Conservation (phyloP, 2,329 filamentous ascomycete genomes). For the Cytospora schulzeri region DNA sequence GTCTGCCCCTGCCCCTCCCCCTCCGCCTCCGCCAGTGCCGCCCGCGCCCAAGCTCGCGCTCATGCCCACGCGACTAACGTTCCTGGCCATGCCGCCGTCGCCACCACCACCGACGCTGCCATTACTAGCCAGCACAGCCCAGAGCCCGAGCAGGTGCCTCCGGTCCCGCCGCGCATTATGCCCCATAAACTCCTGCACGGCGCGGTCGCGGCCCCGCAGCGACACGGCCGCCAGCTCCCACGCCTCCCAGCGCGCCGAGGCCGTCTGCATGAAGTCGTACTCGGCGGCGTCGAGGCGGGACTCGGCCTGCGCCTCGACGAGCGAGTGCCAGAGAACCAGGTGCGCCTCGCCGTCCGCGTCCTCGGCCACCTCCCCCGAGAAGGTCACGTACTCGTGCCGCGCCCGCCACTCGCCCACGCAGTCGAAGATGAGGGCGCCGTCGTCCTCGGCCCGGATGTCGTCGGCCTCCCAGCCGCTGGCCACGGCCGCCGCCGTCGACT, state of each 20-base stretch:
- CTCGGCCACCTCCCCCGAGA: conserved; percentile 32
- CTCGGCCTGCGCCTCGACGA: conserved; percentile 30
- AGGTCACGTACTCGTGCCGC: conserved; percentile 25
- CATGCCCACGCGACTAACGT: too few species aligned
- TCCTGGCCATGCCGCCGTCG: too few species aligned
- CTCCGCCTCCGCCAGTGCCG: conserved; percentile 25
- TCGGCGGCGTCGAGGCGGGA: conserved; percentile 33
- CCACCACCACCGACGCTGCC: background rate
- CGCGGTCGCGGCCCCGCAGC: conserved; percentile 30
- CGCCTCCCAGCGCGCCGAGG: conserved; percentile 29
- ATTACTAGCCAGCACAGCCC: conserved; percentile 31
- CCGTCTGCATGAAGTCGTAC: conserved; percentile 32
- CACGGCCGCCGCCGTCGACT: conserved; percentile 29
- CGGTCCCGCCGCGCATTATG: conserved; percentile 31
- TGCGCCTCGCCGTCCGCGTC: conserved; percentile 35
- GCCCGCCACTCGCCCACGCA: conserved; percentile 31
- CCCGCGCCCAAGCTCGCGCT: too few species aligned
- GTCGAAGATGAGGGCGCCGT: conserved; percentile 32
- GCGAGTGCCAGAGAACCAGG: conserved; percentile 31
- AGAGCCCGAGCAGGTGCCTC: conserved; percentile 31
- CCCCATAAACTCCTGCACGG: conserved; percentile 31
- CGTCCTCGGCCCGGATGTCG: conserved; percentile 32
- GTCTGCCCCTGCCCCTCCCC: conserved; percentile 28
- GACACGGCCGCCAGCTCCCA: conserved; percentile 35
- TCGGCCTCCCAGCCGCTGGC: conserved; percentile 32